Conservation (phyloP, 192 early-diverging fungal genomes). For the Mortierella claussenii region DNA sequence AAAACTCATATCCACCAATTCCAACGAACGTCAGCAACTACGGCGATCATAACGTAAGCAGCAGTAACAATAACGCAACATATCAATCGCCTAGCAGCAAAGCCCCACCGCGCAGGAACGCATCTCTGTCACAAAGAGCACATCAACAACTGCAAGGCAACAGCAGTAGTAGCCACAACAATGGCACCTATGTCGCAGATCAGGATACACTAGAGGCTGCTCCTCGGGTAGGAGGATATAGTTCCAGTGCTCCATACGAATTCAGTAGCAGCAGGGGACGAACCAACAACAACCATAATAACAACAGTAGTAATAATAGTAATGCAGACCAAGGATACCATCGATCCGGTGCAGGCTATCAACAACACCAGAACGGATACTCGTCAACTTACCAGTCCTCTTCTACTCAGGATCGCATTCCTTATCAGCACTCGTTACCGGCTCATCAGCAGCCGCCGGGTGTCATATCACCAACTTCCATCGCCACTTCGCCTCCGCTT, state of each 20-base stretch:
- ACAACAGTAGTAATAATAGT: slow-evolving; percentile 16
- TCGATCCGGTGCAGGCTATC: not conserved
- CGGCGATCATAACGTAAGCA: not conserved
- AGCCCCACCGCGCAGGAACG: slow-evolving; percentile 24
- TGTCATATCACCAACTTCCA: not conserved
- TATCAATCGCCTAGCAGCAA: not conserved
- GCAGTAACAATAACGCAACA: slow-evolving; percentile 2
- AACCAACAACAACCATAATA: too few species aligned
- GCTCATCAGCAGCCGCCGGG: slow-evolving; percentile 50
- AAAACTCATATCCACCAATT: not conserved
- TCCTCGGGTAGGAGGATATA: slow-evolving; percentile 4
- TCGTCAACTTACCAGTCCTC: not conserved
- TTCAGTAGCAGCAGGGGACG: slow-evolving; percentile 1
- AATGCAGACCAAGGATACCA: slow-evolving; percentile 9
- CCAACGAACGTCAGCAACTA: not conserved
- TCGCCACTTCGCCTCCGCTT: not conserved
- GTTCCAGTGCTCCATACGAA: slow-evolving; percentile 11
- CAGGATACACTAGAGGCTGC: slow-evolving; percentile 15
- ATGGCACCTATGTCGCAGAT: not conserved
- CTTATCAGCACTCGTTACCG: slow-evolving; percentile 46
- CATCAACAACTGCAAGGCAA: slow-evolving; percentile 11
- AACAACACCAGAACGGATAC: not conserved
- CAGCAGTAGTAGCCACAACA: not conserved
- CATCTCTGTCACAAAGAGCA: slow-evolving; percentile 32
- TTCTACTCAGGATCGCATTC: slow-evolving; percentile 12